phyloP scores from a whole-genome alignment of 2,329 filamentous ascomycete species.

The Scolecobasidium constrictum region DNA sequence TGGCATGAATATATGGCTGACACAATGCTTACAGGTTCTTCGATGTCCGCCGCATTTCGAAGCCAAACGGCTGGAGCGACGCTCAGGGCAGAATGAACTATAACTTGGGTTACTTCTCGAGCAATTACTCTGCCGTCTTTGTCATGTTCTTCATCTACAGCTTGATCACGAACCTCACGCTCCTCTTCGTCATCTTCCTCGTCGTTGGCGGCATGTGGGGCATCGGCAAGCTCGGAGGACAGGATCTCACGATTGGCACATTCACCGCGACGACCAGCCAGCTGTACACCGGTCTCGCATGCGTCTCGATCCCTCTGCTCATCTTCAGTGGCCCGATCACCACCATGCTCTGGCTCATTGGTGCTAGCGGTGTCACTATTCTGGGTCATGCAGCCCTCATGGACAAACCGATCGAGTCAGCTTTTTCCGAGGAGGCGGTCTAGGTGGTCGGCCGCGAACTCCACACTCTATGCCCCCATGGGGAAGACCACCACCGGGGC shows the following conservation, averaged over 20 bases:
- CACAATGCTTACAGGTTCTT: slow-evolving; percentile 90
- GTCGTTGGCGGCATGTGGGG: slow-evolving; percentile 79
- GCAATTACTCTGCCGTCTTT: slow-evolving; percentile 94
- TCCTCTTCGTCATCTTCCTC: slow-evolving; percentile 88
- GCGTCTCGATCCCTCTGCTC: slow-evolving; percentile 73
- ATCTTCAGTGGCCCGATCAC: slow-evolving; percentile 75
- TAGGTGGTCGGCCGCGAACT: slow-evolving; percentile 99
- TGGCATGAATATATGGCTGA: slow-evolving; percentile 91
- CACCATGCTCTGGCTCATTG: slow-evolving; percentile 89
- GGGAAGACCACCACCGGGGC: slow-evolving; percentile 93
- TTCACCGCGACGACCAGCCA: slow-evolving; percentile 81
- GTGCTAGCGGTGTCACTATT: slow-evolving; percentile 86
- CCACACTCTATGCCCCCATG: slow-evolving; percentile 80
- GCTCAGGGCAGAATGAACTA: slow-evolving; percentile 91
- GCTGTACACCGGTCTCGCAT: slow-evolving; percentile 80
- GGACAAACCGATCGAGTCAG: slow-evolving; percentile 99
- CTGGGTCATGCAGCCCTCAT: slow-evolving; percentile 89
- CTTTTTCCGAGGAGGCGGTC: slow-evolving; percentile 99
- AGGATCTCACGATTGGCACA: slow-evolving; percentile 76
- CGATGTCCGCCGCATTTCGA: slow-evolving; percentile 89
- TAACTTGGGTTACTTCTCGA: slow-evolving; percentile 94
- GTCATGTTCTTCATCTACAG: slow-evolving; percentile 94
- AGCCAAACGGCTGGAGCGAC: slow-evolving; percentile 83
- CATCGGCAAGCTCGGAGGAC: slow-evolving; percentile 81
- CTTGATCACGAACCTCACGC: slow-evolving; percentile 71